Evolutionary conservation across 768 basidiomycete genomes (phyloP), one percentile per base, ranked within the genome.

Genomic region (Piloderma croceum): DNA sequence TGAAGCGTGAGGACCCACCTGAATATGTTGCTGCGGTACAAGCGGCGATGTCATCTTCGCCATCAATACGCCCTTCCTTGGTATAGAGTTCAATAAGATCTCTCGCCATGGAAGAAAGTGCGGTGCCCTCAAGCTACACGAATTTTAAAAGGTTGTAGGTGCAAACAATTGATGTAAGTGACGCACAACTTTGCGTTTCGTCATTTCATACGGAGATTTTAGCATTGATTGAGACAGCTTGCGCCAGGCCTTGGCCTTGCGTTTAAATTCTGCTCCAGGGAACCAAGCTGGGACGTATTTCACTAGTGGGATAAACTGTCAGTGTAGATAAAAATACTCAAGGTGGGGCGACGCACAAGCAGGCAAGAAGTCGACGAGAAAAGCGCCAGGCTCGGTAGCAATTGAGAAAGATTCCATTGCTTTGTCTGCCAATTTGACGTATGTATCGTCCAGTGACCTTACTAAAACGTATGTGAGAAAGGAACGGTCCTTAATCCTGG

Each of bases 211-310:
- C 1, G 62, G 62, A 6, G 38, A 18, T 2, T 58, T 41, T 6
- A 54, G 24, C 52, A 65, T 51, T 5, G 41, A 38, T 5, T 20
- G 11, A 3, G 50, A 50, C 3, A 42, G 24, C 4, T 50, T 38
- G 18, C 38, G 40, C 57, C 60, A 61, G 9, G 54, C 43, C 10
- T 43, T 50, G 4, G 68, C 68, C 31, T 54, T 50, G 1, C 44
- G 48, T 42, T 66, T 58, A 50, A 70, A 70, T 9, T 50, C 59
- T 3, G 48, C 46, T 2, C 63, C 60, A 27, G 68, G 66, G 33
- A 68, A 44, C 59, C 62, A 68, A 4, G 41, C 47, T 2, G 67
- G 68, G 3, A 68, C 36, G 29, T 66, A 47, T 40, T 60, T 60
- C 15, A 70, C 45, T 11, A 54, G 24, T 13, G 55, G 56, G 11